A percentile compares a stretch with the other conserved stretches of the same genome.
These are phyloP conservation scores for Cylindrodendrum hubeiense DNA, from an alignment of 2,329 filamentous ascomycete genomes.

Conservation along the genomic window DNA sequence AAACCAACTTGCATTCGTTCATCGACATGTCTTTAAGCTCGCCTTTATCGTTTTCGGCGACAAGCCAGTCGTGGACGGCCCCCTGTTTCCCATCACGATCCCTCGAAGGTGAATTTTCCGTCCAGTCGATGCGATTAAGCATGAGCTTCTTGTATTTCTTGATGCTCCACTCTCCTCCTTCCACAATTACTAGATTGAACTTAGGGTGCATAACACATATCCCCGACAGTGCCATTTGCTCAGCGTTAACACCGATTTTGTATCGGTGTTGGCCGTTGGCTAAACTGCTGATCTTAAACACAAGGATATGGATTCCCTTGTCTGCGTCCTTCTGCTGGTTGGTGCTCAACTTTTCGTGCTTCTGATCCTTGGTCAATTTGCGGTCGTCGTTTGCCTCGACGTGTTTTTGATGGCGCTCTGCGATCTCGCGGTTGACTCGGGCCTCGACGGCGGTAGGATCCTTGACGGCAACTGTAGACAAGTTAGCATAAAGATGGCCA, in stretches of 20 bases:
- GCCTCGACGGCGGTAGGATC: constrained; percentile 98
- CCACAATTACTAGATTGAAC: constrained; percentile 90
- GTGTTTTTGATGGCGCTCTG: constrained; percentile 85
- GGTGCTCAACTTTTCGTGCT: constrained; percentile 81
- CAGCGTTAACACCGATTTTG: constrained; percentile 92
- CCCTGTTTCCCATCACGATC: constrained; percentile 71
- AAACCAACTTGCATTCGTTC: constrained; percentile 88
- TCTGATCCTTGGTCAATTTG: constrained; percentile 89
- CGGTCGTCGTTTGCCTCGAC: constrained; percentile 83
- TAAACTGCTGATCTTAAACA: constrained; percentile 91
- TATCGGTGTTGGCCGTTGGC: constrained; percentile 94
- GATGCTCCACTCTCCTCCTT: constrained; percentile 88
- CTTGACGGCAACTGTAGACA: constrained; percentile 73
- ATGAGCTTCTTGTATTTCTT: constrained; percentile 92
- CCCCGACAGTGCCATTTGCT: constrained; percentile 87
- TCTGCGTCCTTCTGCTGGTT: constrained; percentile 91
- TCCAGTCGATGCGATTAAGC: constrained; percentile 95
- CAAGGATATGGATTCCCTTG: constrained; percentile 86
- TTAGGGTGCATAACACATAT: constrained; percentile 93
- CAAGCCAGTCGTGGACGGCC: constrained; percentile 79
- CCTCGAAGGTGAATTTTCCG: constrained; percentile 82
- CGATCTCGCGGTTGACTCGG: constrained; percentile 92
- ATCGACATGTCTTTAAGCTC: constrained; percentile 82
- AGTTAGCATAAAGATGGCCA: constrained; percentile 31
- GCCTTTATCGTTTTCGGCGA: constrained; percentile 82